A percentile compares a stretch with the other conserved stretches of the same genome.
Evolutionary conservation across 2,329 filamentous ascomycete species (phyloP).

Genomic region (Diaporthe vexans): DNA sequence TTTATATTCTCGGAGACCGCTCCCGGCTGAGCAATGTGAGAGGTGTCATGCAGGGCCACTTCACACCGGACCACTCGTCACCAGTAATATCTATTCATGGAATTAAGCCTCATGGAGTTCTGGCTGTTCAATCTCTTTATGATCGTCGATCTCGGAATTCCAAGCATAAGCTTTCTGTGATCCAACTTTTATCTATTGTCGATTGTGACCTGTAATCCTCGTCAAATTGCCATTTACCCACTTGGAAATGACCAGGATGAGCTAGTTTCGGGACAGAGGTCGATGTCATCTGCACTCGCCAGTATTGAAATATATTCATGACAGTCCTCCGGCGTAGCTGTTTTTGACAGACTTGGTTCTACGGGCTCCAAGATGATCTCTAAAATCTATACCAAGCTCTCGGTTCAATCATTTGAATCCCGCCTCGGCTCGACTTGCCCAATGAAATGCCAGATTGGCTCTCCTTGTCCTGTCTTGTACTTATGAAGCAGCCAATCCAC

Average conservation of each 20-base stretch:
- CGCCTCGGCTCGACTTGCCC: conserved; percentile 16
- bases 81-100: neutral
- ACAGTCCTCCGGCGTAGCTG: too few relatives aligned
- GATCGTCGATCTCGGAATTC: neutral
- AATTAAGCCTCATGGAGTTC: neutral
- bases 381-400: neutral
- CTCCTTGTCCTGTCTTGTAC: neutral
- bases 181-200: neutral
- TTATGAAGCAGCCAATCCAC: neutral
- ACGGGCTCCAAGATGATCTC: neutral
- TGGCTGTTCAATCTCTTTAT: too few relatives aligned
- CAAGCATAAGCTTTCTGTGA: neutral
- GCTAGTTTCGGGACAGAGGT: neutral
- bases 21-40: conserved; percentile 16
- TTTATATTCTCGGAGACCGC: conserved; percentile 1
- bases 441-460: neutral
- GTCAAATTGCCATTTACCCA: too few relatives aligned
- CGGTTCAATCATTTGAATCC: neutral
- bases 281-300: neutral
- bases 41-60: neutral
- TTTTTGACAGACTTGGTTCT: neutral
- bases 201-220: neutral
- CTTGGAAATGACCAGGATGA: neutral
- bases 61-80: neutral
- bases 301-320: too few relatives aligned